phyloP scores from a whole-genome alignment of 1,284 basidiomycete genomes.

The Puccinia triticina region DNA sequence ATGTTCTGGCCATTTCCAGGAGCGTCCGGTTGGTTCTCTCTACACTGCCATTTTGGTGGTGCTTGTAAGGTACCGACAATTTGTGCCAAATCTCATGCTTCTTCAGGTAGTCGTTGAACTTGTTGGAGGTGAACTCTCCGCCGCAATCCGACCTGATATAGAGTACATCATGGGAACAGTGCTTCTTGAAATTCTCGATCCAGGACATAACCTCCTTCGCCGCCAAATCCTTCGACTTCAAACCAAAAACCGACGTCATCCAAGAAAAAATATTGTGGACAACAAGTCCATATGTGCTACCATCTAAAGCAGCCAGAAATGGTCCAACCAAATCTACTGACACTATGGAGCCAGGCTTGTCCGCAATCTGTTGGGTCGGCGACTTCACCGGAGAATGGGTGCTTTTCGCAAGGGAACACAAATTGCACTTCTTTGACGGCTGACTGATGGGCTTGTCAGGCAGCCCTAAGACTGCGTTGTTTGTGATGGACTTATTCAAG shows the following conservation, averaged over 20 bases:
- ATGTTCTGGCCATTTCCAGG: slow-evolving; percentile 14
- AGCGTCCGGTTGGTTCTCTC: slow-evolving; percentile 9
- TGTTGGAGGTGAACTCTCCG: too few species aligned
- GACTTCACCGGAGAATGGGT: neutral
- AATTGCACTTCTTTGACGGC: neutral
- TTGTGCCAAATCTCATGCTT: neutral
- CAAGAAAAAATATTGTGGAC: too few species aligned
- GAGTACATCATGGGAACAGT: too few species aligned
- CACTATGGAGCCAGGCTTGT: neutral
- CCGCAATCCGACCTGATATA: too few species aligned
- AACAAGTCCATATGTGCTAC: too few species aligned
- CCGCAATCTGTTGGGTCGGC: neutral
- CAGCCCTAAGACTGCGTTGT: neutral
- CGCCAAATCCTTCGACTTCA: too few species aligned
- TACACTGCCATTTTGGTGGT: slow-evolving; percentile 25
- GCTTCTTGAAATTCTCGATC: too few species aligned
- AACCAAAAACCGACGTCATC: too few species aligned
- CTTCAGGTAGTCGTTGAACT: too few species aligned
- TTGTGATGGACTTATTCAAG: neutral
- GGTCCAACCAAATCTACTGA: slow-evolving; percentile 19
- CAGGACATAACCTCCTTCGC: too few species aligned
- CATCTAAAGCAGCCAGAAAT: too few species aligned
- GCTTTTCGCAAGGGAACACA: neutral
- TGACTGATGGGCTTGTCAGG: neutral
- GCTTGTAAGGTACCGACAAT: slow-evolving; percentile 10